Evolutionary conservation across 805 yeast species (phyloP).

Genomic region (Zygosaccharomyces gambellarensis): DNA sequence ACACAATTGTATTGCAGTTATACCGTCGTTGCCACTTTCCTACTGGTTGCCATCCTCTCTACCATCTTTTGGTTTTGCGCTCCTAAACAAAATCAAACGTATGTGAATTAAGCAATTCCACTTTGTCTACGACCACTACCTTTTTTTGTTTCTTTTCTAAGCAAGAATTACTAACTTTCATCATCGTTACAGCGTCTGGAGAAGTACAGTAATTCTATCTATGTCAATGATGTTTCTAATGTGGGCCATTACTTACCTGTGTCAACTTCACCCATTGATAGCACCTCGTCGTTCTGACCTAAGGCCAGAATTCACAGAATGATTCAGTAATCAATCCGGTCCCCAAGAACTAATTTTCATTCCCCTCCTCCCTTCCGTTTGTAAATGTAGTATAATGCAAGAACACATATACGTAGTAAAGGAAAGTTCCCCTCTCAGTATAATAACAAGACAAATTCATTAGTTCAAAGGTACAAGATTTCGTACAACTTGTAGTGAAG

Average conservation of each 20-base stretch:
- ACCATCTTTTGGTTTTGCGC: slow-evolving; percentile 79
- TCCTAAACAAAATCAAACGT: slow-evolving; percentile 75
- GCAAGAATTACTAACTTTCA: not conserved
- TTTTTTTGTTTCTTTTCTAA: not conserved
- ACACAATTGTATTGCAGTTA: slow-evolving; percentile 40
- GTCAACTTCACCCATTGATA: slow-evolving; percentile 85
- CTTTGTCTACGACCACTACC: not conserved
- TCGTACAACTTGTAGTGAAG: slow-evolving; percentile 15
- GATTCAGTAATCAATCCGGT: not conserved
- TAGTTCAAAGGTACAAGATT: not conserved
- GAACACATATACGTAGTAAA: no score
- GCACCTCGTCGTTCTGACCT: slow-evolving; percentile 86
- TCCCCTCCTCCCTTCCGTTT: not conserved
- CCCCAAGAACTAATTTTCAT: not conserved
- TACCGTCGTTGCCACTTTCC: slow-evolving; percentile 62
- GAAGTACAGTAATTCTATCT: slow-evolving; percentile 63
- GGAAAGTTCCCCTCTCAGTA: no score
- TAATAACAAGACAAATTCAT: not conserved
- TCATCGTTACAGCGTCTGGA: slow-evolving; percentile 47
- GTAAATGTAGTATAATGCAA: not conserved
- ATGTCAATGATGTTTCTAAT: slow-evolving; percentile 74
- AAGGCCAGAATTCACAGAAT: slow-evolving; percentile 62
- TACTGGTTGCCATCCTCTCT: slow-evolving; percentile 53
- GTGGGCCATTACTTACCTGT: slow-evolving; percentile 90
- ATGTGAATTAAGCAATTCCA: slow-evolving; percentile 28